Conservation (phyloP, 768 basidiomycete genomes). For the Termitomyces sp. region DNA sequence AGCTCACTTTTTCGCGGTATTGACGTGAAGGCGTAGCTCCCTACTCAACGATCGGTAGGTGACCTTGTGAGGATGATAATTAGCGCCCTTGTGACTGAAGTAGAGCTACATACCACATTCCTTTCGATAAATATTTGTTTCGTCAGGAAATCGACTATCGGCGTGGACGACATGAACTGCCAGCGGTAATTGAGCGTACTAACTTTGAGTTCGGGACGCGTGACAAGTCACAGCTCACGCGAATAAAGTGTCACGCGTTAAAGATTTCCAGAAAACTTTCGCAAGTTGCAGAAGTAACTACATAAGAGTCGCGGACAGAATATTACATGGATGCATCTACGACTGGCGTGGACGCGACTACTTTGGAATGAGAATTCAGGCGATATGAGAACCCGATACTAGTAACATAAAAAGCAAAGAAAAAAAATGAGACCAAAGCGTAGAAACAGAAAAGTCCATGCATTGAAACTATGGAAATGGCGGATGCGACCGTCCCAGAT, state of each 20-base stretch:
- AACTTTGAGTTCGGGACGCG: background rate
- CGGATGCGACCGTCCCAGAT: background rate
- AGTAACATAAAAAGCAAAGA: background rate
- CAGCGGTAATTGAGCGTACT: too few relatives aligned
- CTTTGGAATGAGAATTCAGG: background rate
- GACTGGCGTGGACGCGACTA: background rate
- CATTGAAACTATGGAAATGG: background rate
- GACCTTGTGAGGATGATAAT: constrained; percentile 42
- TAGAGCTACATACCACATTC: constrained; percentile 37
- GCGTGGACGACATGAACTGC: constrained; percentile 35
- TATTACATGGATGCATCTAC: background rate
- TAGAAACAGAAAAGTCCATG: constrained; percentile 3
- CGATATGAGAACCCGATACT: background rate
- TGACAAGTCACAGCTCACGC: constrained; percentile 11
- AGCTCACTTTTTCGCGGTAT: constrained; percentile 71
- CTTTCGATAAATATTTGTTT: constrained; percentile 50
- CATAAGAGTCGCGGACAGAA: background rate
- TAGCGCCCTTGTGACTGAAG: background rate
- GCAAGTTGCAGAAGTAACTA: background rate
- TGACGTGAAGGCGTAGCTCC: constrained; percentile 68
- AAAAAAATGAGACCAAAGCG: background rate
- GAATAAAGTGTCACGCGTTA: constrained; percentile 12
- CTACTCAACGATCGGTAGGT: constrained; percentile 78
- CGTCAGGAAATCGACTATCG: constrained; percentile 43
- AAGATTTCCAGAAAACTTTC: background rate